Base-by-base conservation (phyloP, 1,284 basidiomycete species). In the Coriolopsis trogii region DNA sequence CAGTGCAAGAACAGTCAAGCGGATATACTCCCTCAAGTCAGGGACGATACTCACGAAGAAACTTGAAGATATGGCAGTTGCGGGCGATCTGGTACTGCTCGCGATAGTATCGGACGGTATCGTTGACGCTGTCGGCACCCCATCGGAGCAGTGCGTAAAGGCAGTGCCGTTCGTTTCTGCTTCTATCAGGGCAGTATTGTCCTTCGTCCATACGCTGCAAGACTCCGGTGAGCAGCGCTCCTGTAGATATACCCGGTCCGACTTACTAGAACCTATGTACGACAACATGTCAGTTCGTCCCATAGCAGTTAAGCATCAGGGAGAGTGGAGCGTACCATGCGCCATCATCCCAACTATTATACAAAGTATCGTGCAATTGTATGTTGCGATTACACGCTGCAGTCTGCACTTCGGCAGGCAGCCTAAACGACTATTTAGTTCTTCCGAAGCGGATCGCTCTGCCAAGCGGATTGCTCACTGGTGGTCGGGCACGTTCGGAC, bases 261-360 rank as follows among this genome's bases (percentile, higher is more conserved):
- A 46, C 44, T 26, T 12, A 46, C 44, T 46, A 46, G 25, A 33
- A 46, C 44, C 44, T 46, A 25, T 29, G n/a, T 16, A 16, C 6
- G 6, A 25, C 20, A 28, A 18, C 18, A 12, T 9, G n/a, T 9
- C 23, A 28, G 20, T 9, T n/a, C n/a, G 10, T 10, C 20, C 6
- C 6, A 28, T 16, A n/a, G n/a, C 6, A 13, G 20, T 21, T n/a
- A n/a, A n/a, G n/a, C n/a, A n/a, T n/a, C n/a, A n/a, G 10, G 15
- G 16, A 28, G 15, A 28, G 15, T 13, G 20, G 15, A 25, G 41
- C 46, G 15, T 18, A 47, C 46, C 46, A 47, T 12, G 36, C 39
- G 16, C 46, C 46, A 31, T 41, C 37, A n/a, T 37, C 21, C 37
- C 39, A 47, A 13, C 39, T 31, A 23, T 40, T 18, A 21, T 40